These are phyloP conservation scores for Letharia columbiana DNA, from an alignment of 495 filamentous ascomycete species.

Conservation along the genomic window DNA sequence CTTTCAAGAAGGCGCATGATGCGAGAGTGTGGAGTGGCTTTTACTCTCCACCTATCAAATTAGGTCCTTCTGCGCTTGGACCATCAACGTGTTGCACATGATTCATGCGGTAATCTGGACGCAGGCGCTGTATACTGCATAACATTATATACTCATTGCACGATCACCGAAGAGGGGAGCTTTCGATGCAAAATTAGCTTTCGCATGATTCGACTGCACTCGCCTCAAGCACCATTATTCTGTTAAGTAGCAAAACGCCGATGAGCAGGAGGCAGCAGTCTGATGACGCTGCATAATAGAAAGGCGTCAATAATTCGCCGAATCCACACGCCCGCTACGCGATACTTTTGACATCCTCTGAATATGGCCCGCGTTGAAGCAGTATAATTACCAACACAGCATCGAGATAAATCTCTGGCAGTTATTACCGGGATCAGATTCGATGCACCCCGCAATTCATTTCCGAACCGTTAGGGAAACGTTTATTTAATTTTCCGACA, in stretches of 20 bases:
- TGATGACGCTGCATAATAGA: neutral
- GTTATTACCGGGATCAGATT: neutral
- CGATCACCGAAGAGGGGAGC: neutral
- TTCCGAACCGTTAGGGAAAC: neutral
- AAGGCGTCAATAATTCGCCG: neutral
- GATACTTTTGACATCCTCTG: neutral
- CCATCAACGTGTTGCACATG: neutral
- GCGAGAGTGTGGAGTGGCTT: neutral
- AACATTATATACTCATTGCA: neutral
- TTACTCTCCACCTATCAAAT: neutral
- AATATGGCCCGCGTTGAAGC: neutral
- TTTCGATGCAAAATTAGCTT: neutral
- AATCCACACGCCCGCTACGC: neutral
- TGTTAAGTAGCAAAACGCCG: neutral
- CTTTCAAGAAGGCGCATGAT: too few species aligned
- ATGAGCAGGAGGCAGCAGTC: too few species aligned
- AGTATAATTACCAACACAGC: neutral
- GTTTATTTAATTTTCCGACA: conserved; percentile 7
- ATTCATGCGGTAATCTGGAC: neutral
- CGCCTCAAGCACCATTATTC: neutral
- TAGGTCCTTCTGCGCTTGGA: neutral
- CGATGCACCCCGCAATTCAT: conserved; percentile 2
- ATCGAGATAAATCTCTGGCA: neutral
- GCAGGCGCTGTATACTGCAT: neutral
- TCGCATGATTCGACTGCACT: neutral